These are phyloP conservation scores for Onygenales sp. DNA, from an alignment of 2,329 filamentous ascomycete genomes.

Conservation along the genomic window DNA sequence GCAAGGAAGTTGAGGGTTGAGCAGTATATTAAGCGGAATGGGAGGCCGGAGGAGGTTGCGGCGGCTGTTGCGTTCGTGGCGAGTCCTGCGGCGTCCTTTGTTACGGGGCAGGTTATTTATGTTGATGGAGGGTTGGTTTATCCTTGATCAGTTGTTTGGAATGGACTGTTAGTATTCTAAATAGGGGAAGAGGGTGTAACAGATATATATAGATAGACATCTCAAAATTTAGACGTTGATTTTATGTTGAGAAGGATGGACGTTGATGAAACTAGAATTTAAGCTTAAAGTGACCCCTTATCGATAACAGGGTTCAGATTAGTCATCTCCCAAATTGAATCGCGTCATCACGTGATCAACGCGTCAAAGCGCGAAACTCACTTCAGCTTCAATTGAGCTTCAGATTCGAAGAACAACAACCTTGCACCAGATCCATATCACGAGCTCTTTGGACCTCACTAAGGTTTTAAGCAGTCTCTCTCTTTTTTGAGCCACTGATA, in stretches of 20 bases:
- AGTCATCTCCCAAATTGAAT: not conserved
- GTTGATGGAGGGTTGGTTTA: not conserved
- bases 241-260: too few species aligned
- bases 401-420: too few species aligned
- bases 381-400: not conserved
- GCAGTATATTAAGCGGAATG: not conserved
- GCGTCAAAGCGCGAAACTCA: not conserved
- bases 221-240: too few species aligned
- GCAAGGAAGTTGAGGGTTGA: not conserved
- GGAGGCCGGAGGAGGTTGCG: not conserved
- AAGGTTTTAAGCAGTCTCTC: not conserved
- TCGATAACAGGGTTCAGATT: too few species aligned
- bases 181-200: too few species aligned
- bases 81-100: not conserved
- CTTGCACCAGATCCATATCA: not conserved
- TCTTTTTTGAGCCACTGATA: not conserved
- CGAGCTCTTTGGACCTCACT: not conserved
- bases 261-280: too few species aligned
- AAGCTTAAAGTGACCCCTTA: too few species aligned
- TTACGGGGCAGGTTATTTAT: not conserved
- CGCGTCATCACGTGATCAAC: conserved; percentile 2
- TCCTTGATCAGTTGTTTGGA: not conserved
- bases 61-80: not conserved
- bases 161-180: too few species aligned
- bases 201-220: too few species aligned